These are phyloP conservation scores for Ophiognomonia clavigignenti-juglandacearum DNA, from an alignment of 2,329 filamentous ascomycete genomes.

Conservation along the genomic window DNA sequence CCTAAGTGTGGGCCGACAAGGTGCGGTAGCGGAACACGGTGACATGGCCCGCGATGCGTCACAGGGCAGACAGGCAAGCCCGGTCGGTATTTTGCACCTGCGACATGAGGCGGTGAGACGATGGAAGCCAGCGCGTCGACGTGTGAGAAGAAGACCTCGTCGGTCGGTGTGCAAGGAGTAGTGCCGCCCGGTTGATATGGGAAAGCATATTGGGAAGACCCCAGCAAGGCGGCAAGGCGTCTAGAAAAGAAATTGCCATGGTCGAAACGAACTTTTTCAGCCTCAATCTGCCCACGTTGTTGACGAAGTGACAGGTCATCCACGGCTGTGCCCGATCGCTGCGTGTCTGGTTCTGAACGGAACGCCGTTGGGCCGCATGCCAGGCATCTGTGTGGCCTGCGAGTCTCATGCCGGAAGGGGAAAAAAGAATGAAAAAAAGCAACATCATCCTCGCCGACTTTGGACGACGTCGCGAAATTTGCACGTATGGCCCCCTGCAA, in stretches of 20 bases:
- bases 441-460: neutral
- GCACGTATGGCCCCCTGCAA: conserved; percentile 3
- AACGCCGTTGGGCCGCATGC: neutral
- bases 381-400: neutral
- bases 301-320: conserved; percentile 1
- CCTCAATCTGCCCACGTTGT: conserved; percentile 13
- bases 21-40: conserved; percentile 9
- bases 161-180: too few species aligned
- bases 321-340: neutral
- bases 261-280: conserved; percentile 4
- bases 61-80: too few species aligned
- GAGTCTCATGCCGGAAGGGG: neutral
- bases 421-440: neutral
- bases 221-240: conserved; percentile 1
- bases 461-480: conserved; percentile 8
- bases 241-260: neutral
- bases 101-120: conserved; percentile 13
- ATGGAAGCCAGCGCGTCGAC: too few species aligned
- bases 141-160: too few species aligned
- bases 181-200: neutral
- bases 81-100: conserved; percentile 3
- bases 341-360: neutral
- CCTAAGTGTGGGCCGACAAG: neutral
- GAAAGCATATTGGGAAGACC: conserved; percentile 1
- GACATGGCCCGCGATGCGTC: conserved; percentile 12